Evolutionary conservation across 164 flowering plant genomes (phyloP).

Genomic region (Stephania yunnanensis): DNA sequence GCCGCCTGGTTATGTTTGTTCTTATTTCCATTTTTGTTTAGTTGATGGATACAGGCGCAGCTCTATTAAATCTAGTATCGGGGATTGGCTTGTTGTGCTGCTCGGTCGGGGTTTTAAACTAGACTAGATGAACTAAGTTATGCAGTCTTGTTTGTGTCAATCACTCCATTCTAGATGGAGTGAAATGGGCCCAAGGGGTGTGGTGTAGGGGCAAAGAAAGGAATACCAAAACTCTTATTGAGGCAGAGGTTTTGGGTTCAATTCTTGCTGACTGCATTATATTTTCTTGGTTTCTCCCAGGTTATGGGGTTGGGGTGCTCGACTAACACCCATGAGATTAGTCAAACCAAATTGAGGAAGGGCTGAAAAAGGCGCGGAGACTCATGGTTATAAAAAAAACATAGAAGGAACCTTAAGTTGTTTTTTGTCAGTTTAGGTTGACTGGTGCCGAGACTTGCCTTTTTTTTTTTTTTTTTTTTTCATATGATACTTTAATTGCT

Average conservation of each 20-base stretch:
- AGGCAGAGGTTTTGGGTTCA: too few relatives aligned
- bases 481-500: neutral
- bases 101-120: neutral
- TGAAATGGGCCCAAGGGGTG: neutral
- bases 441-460: neutral
- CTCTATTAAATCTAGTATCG: neutral
- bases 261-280: too few relatives aligned
- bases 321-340: too few relatives aligned
- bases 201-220: too few relatives aligned
- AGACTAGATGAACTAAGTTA: neutral
- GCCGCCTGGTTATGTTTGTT: neutral
- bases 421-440: neutral
- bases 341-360: too few relatives aligned
- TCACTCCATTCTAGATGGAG: neutral
- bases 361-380: too few relatives aligned
- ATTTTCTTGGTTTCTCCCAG: too few relatives aligned
- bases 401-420: too few relatives aligned
- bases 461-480: neutral
- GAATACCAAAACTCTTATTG: too few relatives aligned
- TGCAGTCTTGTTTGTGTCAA: neutral
- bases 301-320: too few relatives aligned
- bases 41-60: neutral
- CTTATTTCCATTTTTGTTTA: neutral
- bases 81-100: neutral
- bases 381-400: too few relatives aligned